A percentile compares a stretch with the other conserved stretches of the same genome.
Conservation (phyloP, 768 basidiomycete species). For the Bullera alba region DNA sequence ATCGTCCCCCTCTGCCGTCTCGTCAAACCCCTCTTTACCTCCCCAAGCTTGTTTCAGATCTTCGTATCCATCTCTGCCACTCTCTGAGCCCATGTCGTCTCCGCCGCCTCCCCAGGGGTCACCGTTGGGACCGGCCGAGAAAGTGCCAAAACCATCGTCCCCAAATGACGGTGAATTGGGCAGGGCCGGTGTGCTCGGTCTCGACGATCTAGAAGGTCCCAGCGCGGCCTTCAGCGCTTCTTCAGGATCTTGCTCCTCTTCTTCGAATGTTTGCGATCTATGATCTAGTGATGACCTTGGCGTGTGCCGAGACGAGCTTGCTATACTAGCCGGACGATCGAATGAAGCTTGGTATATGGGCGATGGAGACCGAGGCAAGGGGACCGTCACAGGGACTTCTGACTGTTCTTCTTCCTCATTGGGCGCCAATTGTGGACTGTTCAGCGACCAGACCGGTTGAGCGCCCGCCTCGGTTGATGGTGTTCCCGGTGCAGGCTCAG, state of each 20-base stretch:
- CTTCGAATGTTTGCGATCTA: too few relatives aligned
- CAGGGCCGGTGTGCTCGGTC: slow-evolving; percentile 1
- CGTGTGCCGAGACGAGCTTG: too few relatives aligned
- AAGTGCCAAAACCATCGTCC: slow-evolving; percentile 25
- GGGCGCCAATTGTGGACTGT: too few relatives aligned
- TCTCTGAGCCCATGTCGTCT: slow-evolving; percentile 1
- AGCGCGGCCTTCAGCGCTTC: neutral
- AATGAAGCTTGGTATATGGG: too few relatives aligned
- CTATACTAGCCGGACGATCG: too few relatives aligned
- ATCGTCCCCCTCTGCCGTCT: slow-evolving; percentile 1
- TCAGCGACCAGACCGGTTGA: too few relatives aligned
- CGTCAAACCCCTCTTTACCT: neutral
- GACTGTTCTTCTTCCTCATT: too few relatives aligned
- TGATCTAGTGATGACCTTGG: too few relatives aligned
- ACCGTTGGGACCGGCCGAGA: slow-evolving; percentile 9
- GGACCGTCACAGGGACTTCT: too few relatives aligned
- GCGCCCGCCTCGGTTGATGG: too few relatives aligned
- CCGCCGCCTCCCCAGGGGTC: slow-evolving; percentile 16
- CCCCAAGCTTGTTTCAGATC: neutral
- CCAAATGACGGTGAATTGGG: slow-evolving; percentile 27
- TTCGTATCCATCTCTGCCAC: neutral
- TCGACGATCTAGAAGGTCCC: neutral
- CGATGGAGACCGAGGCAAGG: too few relatives aligned
- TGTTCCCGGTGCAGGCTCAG: too few relatives aligned
- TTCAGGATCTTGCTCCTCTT: neutral